phyloP scores from a whole-genome alignment of 768 basidiomycete genomes.

The Mycena amicta region DNA sequence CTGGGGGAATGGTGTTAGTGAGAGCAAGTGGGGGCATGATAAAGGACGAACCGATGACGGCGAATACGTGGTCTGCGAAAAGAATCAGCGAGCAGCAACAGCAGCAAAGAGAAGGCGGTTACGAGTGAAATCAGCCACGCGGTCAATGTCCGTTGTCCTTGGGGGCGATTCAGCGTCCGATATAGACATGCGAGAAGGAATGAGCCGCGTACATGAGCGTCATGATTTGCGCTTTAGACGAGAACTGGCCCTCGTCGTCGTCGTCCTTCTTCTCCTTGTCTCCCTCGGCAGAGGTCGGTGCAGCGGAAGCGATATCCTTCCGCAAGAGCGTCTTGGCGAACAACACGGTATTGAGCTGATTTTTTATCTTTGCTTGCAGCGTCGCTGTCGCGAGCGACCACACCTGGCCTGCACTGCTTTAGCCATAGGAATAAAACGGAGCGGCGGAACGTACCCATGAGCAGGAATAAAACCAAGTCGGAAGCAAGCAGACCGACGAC shows the following conservation, averaged over 20 bases:
- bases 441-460: slow-evolving; percentile 1
- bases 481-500: neutral
- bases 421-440: neutral
- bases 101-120: too few species aligned
- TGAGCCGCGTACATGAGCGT: slow-evolving; percentile 62
- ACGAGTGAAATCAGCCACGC: slow-evolving; percentile 83
- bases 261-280: slow-evolving; percentile 26
- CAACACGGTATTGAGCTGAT: slow-evolving; percentile 65
- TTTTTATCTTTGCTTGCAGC: slow-evolving; percentile 57
- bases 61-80: slow-evolving; percentile 74
- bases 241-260: slow-evolving; percentile 57
- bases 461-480: slow-evolving; percentile 1
- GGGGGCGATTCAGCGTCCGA: neutral
- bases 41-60: slow-evolving; percentile 62
- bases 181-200: too few species aligned
- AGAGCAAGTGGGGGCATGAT: neutral
- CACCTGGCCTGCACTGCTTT: neutral
- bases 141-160: slow-evolving; percentile 88
- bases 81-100: too few species aligned
- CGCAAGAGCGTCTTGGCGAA: slow-evolving; percentile 71
- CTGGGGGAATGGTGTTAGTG: slow-evolving; percentile 32
- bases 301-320: slow-evolving; percentile 61
- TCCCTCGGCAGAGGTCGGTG: slow-evolving; percentile 9
- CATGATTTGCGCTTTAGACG: slow-evolving; percentile 82
- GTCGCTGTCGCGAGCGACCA: slow-evolving; percentile 55